A percentile compares a stretch with the other conserved stretches of the same genome.
Evolutionary conservation across 106 monocot genomes (phyloP).

Genomic region (Dendrobium chrysotoxum): DNA sequence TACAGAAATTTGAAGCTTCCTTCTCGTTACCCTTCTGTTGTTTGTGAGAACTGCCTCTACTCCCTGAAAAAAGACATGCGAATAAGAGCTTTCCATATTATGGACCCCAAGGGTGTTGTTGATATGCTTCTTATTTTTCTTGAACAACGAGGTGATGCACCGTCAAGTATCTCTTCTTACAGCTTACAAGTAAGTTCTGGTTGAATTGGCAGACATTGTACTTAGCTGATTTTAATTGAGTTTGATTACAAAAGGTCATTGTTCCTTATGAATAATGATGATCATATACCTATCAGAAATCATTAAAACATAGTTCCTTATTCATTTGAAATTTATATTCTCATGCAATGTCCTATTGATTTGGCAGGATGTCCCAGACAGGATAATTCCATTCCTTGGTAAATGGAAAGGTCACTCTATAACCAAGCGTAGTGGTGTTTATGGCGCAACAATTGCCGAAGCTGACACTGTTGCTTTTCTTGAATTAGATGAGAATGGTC

Average conservation of each 20-base stretch:
- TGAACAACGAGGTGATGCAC: constrained; percentile 58
- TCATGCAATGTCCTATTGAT: background rate
- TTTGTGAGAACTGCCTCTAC: constrained; percentile 91
- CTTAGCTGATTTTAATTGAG: background rate
- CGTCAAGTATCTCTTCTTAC: constrained; percentile 9
- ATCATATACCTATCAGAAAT: background rate
- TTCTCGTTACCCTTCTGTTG: constrained; percentile 77
- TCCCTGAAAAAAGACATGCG: constrained; percentile 59
- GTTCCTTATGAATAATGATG: background rate
- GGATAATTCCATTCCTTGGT: constrained; percentile 58
- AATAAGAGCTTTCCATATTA: constrained; percentile 81
- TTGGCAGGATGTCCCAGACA: constrained; percentile 33
- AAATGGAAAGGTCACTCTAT: constrained; percentile 83
- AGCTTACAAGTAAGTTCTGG: constrained; percentile 21
- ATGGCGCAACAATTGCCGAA: constrained; percentile 77
- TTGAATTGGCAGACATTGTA: background rate
- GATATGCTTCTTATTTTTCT: constrained; percentile 80
- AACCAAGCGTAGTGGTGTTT: constrained; percentile 86
- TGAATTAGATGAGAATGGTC: constrained; percentile 53
- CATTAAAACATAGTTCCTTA: no score
- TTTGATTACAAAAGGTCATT: background rate
- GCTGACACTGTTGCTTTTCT: constrained; percentile 64
- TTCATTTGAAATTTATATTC: background rate
- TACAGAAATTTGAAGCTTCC: constrained; percentile 86
- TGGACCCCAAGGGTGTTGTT: constrained; percentile 79